These are phyloP conservation scores for Acanthamoeba lenticulata DNA, from an alignment of 208 protist species.

Conservation along the genomic window DNA sequence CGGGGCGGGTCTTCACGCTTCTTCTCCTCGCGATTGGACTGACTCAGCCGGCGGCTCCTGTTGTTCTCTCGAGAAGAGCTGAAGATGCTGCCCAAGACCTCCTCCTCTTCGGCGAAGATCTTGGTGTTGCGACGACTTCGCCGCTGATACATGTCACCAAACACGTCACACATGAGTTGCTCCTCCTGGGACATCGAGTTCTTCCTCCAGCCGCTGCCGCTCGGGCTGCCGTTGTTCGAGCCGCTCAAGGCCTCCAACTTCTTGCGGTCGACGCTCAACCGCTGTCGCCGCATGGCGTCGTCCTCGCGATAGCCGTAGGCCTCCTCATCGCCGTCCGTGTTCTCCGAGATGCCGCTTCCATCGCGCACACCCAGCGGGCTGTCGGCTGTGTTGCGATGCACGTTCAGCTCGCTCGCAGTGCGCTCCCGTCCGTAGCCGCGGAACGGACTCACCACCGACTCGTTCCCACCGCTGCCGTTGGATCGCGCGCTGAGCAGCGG, in stretches of 20 bases:
- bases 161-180: constrained; percentile 52
- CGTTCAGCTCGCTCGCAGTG: constrained; percentile 1
- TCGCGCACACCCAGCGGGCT: not conserved
- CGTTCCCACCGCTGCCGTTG: not conserved
- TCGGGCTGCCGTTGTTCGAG: not conserved
- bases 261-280: not conserved
- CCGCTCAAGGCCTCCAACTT: not conserved
- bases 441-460: not conserved
- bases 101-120: constrained; percentile 56
- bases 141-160: not conserved
- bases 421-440: not conserved
- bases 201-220: not conserved
- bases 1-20: not conserved
- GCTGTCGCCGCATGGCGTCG: not conserved
- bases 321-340: not conserved
- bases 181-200: not conserved
- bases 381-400: not conserved
- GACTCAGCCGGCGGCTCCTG: not conserved
- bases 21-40: not conserved
- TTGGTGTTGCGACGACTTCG: not conserved
- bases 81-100: constrained; percentile 1
- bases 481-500: not conserved
- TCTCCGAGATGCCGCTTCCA: not conserved
- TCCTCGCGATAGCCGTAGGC: not conserved
- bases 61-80: not conserved